phyloP scores from a whole-genome alignment of 257 asterid species.

The Anisodus acutangulus region DNA sequence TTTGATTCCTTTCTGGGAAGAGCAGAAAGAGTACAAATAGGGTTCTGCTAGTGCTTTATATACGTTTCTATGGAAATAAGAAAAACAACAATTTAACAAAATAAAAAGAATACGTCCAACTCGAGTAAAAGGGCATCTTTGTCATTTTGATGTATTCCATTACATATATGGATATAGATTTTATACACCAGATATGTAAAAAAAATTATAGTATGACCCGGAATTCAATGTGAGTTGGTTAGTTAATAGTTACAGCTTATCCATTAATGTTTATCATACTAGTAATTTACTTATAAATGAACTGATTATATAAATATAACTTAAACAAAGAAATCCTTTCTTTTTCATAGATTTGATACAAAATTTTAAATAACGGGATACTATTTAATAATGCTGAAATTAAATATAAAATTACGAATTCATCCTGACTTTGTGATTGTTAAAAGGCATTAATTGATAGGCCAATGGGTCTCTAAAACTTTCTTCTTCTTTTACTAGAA shows the following conservation, averaged over 20 bases:
- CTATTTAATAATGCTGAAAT: not conserved
- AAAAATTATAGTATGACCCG: too few relatives aligned
- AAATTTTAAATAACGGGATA: not conserved
- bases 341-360: not conserved
- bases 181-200: too few relatives aligned
- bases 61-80: not conserved
- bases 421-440: not conserved
- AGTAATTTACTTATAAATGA: not conserved
- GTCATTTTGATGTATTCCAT: not conserved
- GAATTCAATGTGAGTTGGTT: not conserved
- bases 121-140: not conserved
- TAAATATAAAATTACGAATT: not conserved
- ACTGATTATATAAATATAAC: too few relatives aligned
- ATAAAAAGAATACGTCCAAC: not conserved
- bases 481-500: not conserved
- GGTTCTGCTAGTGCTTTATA: not conserved
- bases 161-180: not conserved
- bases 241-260: too few relatives aligned
- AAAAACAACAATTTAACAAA: not conserved
- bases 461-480: not conserved
- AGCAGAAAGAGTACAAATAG: conserved; percentile 21
- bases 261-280: not conserved
- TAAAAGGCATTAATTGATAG: not conserved
- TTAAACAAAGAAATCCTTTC: not conserved
- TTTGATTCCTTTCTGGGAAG: conserved; percentile 1